phyloP scores from a whole-genome alignment of 768 basidiomycete genomes.

The Tephrocybe sp. region DNA sequence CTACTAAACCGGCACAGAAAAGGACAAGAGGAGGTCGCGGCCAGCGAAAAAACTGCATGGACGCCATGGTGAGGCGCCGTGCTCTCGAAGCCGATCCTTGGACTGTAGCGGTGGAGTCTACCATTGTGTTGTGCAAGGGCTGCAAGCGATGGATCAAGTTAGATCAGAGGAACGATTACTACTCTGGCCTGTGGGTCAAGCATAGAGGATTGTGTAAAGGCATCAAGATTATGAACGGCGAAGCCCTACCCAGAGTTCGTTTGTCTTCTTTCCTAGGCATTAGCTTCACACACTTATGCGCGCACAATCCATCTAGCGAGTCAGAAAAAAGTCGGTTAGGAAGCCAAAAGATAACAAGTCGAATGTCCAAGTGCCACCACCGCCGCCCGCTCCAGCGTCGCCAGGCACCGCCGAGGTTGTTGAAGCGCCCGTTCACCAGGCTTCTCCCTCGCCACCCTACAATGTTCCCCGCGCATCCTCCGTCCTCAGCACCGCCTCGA shows the following conservation, averaged over 20 bases:
- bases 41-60: background rate
- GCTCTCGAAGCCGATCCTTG: background rate
- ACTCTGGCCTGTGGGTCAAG: background rate
- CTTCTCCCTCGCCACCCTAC: no score
- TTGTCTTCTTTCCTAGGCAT: background rate
- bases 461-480: no score
- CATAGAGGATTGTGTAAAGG: background rate
- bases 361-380: no score
- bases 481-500: no score
- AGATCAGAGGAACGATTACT: background rate
- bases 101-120: background rate
- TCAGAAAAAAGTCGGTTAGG: no score
- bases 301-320: no score
- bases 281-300: no score
- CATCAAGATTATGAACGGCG: background rate
- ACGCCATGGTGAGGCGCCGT: background rate
- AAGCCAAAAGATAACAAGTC: no score
- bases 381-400: no score
- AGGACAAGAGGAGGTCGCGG: background rate
- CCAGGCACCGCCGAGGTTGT: no score
- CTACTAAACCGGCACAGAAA: no score
- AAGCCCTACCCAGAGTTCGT: background rate
- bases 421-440: no score
- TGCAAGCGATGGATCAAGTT: constrained; percentile 4
- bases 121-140: background rate